Conservation (phyloP, 805 yeast genomes). For the Yarrowia keelungensis region DNA sequence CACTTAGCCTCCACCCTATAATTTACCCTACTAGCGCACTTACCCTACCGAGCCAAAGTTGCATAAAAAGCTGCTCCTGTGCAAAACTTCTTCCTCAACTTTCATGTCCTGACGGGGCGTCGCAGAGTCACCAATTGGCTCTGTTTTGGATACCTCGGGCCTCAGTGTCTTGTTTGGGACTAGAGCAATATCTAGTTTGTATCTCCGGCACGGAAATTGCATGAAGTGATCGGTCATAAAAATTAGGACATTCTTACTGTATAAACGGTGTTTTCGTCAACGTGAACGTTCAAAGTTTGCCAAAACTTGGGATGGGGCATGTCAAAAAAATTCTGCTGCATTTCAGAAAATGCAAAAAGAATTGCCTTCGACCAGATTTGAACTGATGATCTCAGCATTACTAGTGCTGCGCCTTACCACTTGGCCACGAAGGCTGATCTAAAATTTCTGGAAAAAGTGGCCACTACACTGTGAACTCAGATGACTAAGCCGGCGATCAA, state of each 20-base stretch:
- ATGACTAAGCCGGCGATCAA: neutral
- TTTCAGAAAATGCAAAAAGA: neutral
- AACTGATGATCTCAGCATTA: constrained; percentile 35
- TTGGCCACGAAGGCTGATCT: constrained; percentile 28
- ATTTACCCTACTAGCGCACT: neutral
- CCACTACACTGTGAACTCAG: neutral
- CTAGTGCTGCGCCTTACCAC: constrained; percentile 37
- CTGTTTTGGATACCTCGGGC: constrained; percentile 31
- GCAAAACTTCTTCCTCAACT: constrained; percentile 28
- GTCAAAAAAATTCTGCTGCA: neutral
- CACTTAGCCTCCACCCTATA: no score
- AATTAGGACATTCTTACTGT: constrained; percentile 7
- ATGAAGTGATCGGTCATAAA: constrained; percentile 35
- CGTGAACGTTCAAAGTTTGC: no score
- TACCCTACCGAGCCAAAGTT: constrained; percentile 11
- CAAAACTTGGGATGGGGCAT: neutral
- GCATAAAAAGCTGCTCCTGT: neutral
- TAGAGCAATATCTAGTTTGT: constrained; percentile 25
- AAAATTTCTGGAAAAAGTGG: no score
- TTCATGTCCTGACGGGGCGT: constrained; percentile 37
- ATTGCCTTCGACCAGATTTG: constrained; percentile 32
- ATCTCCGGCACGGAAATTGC: constrained; percentile 31
- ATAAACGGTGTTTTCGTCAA: no score
- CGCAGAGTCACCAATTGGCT: constrained; percentile 22
- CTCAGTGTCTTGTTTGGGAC: constrained; percentile 28